Evolutionary conservation across 345 rosid species (phyloP).

Genomic region (Lepidium aucheri): DNA sequence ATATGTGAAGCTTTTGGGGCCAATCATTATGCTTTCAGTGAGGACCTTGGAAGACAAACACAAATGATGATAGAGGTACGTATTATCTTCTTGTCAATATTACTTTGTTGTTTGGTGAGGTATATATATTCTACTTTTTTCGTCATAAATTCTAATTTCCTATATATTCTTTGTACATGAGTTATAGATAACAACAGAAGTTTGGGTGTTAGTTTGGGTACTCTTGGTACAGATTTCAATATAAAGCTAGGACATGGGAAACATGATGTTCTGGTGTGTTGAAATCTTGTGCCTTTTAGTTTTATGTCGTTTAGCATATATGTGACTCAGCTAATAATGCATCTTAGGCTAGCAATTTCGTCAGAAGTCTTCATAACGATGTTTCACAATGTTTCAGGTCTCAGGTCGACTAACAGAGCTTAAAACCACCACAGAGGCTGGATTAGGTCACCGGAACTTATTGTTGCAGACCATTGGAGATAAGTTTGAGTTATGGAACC

Average conservation of each 20-base stretch:
- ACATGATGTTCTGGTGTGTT: neutral
- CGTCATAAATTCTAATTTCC: constrained; percentile 16
- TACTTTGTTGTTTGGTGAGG: neutral
- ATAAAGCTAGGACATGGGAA: neutral
- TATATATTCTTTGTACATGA: neutral
- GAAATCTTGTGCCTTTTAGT: neutral
- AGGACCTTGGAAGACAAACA: constrained; percentile 64
- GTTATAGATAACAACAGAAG: constrained; percentile 7
- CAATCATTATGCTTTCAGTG: constrained; percentile 81
- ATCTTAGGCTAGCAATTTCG: neutral
- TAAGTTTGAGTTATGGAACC: constrained; percentile 64
- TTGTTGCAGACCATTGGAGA: constrained; percentile 61
- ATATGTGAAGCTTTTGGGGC: constrained; percentile 98
- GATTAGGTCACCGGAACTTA: constrained; percentile 45
- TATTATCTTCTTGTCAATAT: constrained; percentile 2
- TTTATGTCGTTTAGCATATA: neutral
- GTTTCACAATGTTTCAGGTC: constrained; percentile 39
- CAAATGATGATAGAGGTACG: constrained; percentile 59
- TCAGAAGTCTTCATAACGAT: neutral
- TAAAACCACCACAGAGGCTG: constrained; percentile 71
- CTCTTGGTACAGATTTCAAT: neutral
- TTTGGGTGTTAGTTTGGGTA: constrained; percentile 9
- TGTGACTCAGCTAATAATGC: neutral
- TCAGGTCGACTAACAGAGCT: constrained; percentile 55
- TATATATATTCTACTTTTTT: neutral